Conservation (phyloP, 495 filamentous ascomycete genomes). For the Talaromyces adpressus region DNA sequence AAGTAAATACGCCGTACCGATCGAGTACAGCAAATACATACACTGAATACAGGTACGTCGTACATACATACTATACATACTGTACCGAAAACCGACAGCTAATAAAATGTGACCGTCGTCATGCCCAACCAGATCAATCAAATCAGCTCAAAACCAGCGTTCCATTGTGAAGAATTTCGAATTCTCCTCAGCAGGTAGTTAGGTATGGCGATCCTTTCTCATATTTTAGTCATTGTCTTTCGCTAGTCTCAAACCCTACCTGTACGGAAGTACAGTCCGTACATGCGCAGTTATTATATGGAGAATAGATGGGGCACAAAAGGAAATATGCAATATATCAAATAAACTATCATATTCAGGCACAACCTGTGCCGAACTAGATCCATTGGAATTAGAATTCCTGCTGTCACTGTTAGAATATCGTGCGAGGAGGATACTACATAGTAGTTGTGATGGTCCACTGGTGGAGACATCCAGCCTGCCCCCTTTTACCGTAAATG, state of each 20-base stretch:
- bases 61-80: neutral
- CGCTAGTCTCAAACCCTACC: neutral
- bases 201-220: neutral
- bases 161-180: neutral
- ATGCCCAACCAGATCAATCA: neutral
- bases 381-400: neutral
- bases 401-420: neutral
- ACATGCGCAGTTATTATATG: neutral
- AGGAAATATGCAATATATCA: neutral
- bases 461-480: neutral
- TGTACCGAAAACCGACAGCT: neutral
- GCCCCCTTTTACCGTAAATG: neutral
- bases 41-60: neutral
- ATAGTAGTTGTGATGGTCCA: too few species aligned
- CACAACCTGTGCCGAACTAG: neutral
- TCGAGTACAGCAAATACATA: neutral
- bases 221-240: neutral
- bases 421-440: neutral
- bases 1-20: neutral
- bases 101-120: neutral
- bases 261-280: neutral
- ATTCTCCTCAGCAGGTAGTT: neutral
- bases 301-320: neutral
- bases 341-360: neutral
- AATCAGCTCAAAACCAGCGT: neutral